Percentiles rank a stretch among this genome's conserved stretches.
phyloP scores from a whole-genome alignment of 257 asterid species.

The Linaria vulgaris region DNA sequence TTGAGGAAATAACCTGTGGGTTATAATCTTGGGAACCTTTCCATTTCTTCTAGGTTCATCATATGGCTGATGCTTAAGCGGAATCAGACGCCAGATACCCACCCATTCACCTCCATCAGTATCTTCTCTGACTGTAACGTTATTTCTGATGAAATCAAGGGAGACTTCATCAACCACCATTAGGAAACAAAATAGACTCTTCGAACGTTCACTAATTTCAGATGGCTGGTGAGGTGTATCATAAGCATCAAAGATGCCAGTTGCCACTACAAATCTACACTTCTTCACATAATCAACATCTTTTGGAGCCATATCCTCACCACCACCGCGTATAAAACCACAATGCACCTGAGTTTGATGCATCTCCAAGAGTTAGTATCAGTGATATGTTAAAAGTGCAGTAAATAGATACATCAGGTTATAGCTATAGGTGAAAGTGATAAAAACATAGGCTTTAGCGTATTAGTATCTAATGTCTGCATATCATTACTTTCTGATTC shows the following conservation, averaged over 20 bases:
- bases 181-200: constrained; percentile 77
- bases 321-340: constrained; percentile 88
- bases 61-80: constrained; percentile 82
- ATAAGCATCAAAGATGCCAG: constrained; percentile 96
- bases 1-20: constrained; percentile 90
- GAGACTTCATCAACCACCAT: constrained; percentile 96
- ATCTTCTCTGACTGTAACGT: constrained; percentile 71
- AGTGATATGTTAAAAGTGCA: not conserved
- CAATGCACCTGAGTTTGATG: constrained; percentile 70
- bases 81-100: constrained; percentile 90
- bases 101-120: constrained; percentile 85
- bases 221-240: constrained; percentile 93
- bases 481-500: too few species aligned
- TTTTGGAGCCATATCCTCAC: constrained; percentile 76
- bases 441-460: too few species aligned
- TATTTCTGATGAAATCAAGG: constrained; percentile 64
- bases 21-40: constrained; percentile 93
- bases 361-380: constrained; percentile 14
- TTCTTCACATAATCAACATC: constrained; percentile 68
- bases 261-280: constrained; percentile 88
- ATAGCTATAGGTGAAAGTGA: too few species aligned
- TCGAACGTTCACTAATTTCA: constrained; percentile 69
- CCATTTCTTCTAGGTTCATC: constrained; percentile 99
- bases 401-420: too few species aligned
- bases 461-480: too few species aligned